phyloP scores from a whole-genome alignment of 2,329 filamentous ascomycete genomes.

The Monosporascus sp. region DNA sequence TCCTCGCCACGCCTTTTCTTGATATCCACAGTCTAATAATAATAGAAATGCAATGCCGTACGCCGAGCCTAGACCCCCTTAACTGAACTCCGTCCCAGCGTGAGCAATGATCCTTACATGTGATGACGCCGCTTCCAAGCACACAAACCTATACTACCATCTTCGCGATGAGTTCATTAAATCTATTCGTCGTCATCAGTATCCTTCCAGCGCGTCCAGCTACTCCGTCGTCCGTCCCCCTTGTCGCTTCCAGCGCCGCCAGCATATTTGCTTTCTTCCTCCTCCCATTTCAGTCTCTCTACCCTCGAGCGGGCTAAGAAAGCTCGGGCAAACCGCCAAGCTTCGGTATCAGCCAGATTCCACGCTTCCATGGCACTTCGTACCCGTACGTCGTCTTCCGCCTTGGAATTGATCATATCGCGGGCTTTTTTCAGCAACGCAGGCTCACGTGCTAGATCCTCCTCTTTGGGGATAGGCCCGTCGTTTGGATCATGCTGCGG shows the following conservation, averaged over 20 bases:
- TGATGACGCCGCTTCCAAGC: not conserved
- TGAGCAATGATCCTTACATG: not conserved
- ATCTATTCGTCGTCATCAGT: constrained; percentile 18
- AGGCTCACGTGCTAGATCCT: constrained; percentile 51
- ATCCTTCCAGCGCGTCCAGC: constrained; percentile 30
- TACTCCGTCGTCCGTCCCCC: constrained; percentile 26
- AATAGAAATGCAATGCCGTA: not conserved
- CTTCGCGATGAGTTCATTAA: not conserved
- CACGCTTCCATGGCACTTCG: constrained; percentile 57
- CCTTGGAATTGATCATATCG: constrained; percentile 40
- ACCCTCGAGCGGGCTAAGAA: constrained; percentile 58
- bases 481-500: constrained; percentile 42
- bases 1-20: too few species aligned
- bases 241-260: constrained; percentile 55
- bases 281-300: constrained; percentile 65
- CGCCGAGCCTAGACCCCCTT: not conserved
- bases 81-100: not conserved
- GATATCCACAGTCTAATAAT: too few species aligned
- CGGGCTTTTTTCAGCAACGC: constrained; percentile 50
- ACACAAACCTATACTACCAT: not conserved
- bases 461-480: constrained; percentile 45
- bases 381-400: constrained; percentile 39
- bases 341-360: constrained; percentile 70
- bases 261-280: constrained; percentile 61
- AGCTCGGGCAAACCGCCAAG: constrained; percentile 70